These are phyloP conservation scores for Thermothielavioides terrestris DNA, from an alignment of 495 filamentous ascomycete genomes.

Conservation along the genomic window DNA sequence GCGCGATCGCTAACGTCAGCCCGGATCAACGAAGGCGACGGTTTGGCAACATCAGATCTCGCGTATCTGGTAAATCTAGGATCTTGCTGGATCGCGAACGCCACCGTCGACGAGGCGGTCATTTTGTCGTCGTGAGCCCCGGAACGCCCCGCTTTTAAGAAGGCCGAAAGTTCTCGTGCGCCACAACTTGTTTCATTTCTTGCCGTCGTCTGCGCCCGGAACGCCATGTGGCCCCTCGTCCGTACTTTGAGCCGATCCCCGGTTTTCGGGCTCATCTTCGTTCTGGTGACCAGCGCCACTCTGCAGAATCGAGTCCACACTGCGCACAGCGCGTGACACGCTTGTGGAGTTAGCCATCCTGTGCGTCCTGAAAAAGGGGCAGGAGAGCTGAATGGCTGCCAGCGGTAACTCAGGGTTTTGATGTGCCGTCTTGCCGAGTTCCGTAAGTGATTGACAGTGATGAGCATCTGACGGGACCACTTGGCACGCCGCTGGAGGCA, in stretches of 20 bases:
- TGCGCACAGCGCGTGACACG: not conserved
- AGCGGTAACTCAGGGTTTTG: too few relatives aligned
- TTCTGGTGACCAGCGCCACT: not conserved
- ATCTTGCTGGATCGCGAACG: not conserved
- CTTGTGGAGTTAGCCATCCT: not conserved
- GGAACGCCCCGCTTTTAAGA: too few relatives aligned
- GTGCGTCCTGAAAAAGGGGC: not conserved
- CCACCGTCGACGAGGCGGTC: too few relatives aligned
- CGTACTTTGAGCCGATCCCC: not conserved
- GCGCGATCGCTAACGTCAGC: too few relatives aligned
- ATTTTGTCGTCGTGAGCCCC: not conserved
- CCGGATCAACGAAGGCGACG: not conserved
- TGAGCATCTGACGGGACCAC: not conserved
- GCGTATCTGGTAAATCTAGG: not conserved
- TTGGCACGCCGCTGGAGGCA: constrained; percentile 5
- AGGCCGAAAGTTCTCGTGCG: too few relatives aligned
- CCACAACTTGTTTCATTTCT: constrained; percentile 1
- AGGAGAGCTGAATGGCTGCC: not conserved
- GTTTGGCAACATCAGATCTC: not conserved
- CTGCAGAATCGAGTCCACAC: not conserved
- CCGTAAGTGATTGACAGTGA: constrained; percentile 8
- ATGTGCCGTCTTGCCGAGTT: constrained; percentile 13
- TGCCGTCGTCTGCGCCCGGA: not conserved
- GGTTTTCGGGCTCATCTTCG: not conserved
- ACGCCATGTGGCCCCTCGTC: not conserved